Evolutionary conservation across 1,139 yeast genomes (phyloP).

Genomic region (Debaryomyces fabryi): DNA sequence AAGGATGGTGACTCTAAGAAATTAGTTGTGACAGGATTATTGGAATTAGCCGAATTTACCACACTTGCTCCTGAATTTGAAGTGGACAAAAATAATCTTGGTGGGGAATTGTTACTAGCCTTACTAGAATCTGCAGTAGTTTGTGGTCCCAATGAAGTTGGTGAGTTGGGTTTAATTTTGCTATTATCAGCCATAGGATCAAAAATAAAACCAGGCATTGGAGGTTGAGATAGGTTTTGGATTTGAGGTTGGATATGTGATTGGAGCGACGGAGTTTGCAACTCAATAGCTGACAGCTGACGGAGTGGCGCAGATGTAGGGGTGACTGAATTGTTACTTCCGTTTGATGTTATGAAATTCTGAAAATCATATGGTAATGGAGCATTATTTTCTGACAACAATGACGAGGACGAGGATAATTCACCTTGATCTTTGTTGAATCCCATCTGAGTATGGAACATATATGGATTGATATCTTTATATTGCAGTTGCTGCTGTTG

Average conservation of each 20-base stretch:
- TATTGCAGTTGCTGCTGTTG: slow-evolving; percentile 15
- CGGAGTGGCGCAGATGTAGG: slow-evolving; percentile 16
- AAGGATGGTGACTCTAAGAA: slow-evolving; percentile 23
- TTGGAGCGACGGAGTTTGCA: slow-evolving; percentile 3
- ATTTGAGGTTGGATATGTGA: slow-evolving; percentile 13
- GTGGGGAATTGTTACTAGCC: slow-evolving; percentile 27
- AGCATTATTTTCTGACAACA: slow-evolving; percentile 11
- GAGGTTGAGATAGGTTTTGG: slow-evolving; percentile 16
- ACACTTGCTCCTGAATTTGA: slow-evolving; percentile 15
- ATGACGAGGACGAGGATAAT: slow-evolving; percentile 5
- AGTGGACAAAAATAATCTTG: slow-evolving; percentile 27
- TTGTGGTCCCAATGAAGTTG: slow-evolving; percentile 21
- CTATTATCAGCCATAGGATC: slow-evolving; percentile 18
- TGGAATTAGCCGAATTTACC: slow-evolving; percentile 10
- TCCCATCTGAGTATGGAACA: slow-evolving; percentile 3
- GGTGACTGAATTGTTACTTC: slow-evolving; percentile 26
- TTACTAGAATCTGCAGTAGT: slow-evolving; percentile 8
- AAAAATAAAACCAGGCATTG: slow-evolving; percentile 21
- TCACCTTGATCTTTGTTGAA: slow-evolving; percentile 5
- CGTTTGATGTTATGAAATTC: slow-evolving; percentile 22
- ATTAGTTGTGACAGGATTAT: slow-evolving; percentile 15
- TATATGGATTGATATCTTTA: slow-evolving; percentile 3
- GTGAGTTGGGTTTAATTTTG: slow-evolving; percentile 17
- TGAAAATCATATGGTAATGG: slow-evolving; percentile 15
- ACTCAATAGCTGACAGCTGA: slow-evolving; percentile 9